Conservation (phyloP, 257 asterid genomes). For the Lavandula angustifolia region DNA sequence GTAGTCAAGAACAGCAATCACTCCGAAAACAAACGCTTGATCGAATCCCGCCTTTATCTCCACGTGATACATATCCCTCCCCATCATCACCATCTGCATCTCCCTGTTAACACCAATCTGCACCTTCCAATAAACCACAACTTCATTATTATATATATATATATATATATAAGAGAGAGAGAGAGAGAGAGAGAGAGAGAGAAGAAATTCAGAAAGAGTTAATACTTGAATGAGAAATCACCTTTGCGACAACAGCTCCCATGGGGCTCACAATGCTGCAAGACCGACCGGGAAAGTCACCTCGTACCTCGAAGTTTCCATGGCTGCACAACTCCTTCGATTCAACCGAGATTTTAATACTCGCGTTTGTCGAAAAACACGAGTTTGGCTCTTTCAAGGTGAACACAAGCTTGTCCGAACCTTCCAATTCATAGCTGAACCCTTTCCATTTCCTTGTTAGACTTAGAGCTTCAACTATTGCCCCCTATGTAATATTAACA, state of each 20-base stretch:
- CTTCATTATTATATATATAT: too few species aligned
- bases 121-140: too few species aligned
- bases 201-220: too few species aligned
- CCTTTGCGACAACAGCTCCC: conserved; percentile 68
- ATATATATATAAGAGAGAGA: too few species aligned
- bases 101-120: conserved; percentile 69
- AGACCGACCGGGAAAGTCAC: conserved; percentile 55
- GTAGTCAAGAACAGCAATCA: conserved; percentile 83
- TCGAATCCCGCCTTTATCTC: conserved; percentile 74
- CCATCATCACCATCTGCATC: conserved; percentile 44
- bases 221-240: conserved; percentile 4
- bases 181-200: too few species aligned
- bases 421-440: conserved; percentile 43
- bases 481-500: conserved; percentile 45
- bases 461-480: conserved; percentile 72
- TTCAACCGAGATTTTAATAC: conserved; percentile 52
- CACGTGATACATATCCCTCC: conserved; percentile 67
- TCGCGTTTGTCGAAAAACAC: conserved; percentile 45
- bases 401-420: conserved; percentile 61
- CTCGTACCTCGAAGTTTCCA: conserved; percentile 53
- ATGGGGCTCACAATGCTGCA: conserved; percentile 63
- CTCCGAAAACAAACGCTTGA: conserved; percentile 84
- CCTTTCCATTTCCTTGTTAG: conserved; percentile 72
- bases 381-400: conserved; percentile 63
- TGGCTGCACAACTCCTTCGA: conserved; percentile 38